Conservation (phyloP, 768 basidiomycete genomes). For the Calvatia gigantea region DNA sequence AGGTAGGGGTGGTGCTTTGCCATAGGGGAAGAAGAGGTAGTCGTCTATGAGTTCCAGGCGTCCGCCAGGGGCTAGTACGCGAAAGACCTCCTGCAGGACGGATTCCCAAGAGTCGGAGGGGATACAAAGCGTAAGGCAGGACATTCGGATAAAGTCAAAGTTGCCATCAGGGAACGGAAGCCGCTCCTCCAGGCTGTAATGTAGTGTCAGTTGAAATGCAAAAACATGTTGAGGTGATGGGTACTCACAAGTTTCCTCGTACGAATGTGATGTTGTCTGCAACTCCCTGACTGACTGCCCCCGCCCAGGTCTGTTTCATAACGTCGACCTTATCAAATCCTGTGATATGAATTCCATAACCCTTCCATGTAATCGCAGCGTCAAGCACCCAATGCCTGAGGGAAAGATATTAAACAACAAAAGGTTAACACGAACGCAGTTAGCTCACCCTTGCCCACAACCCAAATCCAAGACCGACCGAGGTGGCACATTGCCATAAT, state of each 20-base stretch:
- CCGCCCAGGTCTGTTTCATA: slow-evolving; percentile 27
- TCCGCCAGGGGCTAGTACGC: slow-evolving; percentile 60
- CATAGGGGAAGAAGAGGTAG: slow-evolving; percentile 57
- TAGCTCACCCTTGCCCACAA: slow-evolving; percentile 55
- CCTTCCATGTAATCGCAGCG: slow-evolving; percentile 59
- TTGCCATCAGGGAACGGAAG: slow-evolving; percentile 58
- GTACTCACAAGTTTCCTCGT: slow-evolving; percentile 64
- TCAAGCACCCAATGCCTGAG: slow-evolving; percentile 54
- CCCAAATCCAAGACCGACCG: slow-evolving; percentile 64
- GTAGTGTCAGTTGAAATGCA: not conserved
- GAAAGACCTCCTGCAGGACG: slow-evolving; percentile 55
- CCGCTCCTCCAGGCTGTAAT: slow-evolving; percentile 47
- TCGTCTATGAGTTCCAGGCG: slow-evolving; percentile 73
- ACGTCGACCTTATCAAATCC: slow-evolving; percentile 61
- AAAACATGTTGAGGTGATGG: slow-evolving; percentile 5
- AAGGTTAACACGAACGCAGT: not conserved
- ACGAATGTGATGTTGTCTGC: slow-evolving; percentile 46
- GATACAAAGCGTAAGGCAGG: slow-evolving; percentile 59
- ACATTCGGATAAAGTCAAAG: slow-evolving; percentile 73
- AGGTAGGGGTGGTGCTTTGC: slow-evolving; percentile 21
- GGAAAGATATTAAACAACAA: not conserved
- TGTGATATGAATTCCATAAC: slow-evolving; percentile 46
- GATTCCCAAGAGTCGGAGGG: slow-evolving; percentile 56
- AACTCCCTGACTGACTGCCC: slow-evolving; percentile 29
- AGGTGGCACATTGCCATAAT: slow-evolving; percentile 44